Percentiles rank a stretch among this genome's conserved stretches.
Conservation (phyloP, 164 flowering plant species). For the Magnolia officinalis region DNA sequence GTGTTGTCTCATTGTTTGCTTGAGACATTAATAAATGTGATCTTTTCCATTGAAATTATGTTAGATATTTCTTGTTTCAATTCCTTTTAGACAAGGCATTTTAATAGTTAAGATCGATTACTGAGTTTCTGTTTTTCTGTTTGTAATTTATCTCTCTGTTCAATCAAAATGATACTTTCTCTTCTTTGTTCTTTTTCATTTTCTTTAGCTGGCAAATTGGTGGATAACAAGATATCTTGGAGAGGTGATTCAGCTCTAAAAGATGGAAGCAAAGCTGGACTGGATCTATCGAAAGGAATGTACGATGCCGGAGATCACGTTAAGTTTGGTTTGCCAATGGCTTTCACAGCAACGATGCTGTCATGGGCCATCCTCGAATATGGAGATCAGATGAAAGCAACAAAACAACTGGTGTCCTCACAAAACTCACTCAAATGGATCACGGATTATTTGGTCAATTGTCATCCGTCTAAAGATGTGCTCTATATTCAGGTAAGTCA, state of each 20-base stretch:
- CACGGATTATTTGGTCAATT: conserved; percentile 79
- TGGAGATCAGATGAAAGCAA: conserved; percentile 88
- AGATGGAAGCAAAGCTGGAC: conserved; percentile 60
- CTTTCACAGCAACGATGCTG: conserved; percentile 86
- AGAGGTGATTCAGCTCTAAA: conserved; percentile 78
- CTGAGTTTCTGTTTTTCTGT: not conserved
- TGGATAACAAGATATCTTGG: conserved; percentile 59
- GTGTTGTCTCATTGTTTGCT: no score
- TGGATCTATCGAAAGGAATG: conserved; percentile 92
- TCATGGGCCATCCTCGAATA: conserved; percentile 97
- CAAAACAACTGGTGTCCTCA: conserved; percentile 63
- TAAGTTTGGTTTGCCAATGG: conserved; percentile 93
- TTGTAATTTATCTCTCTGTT: not conserved
- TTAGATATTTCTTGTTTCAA: no score
- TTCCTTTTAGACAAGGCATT: no score
- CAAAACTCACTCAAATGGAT: conserved; percentile 85
- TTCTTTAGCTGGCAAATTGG: conserved; percentile 69
- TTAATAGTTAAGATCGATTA: no score
- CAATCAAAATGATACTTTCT: not conserved
- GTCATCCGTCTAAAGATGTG: conserved; percentile 65
- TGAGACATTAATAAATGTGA: no score
- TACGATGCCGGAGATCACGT: conserved; percentile 97
- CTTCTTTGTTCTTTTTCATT: not conserved
- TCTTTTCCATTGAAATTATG: no score
- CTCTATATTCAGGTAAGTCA: conserved; percentile 77